These are phyloP conservation scores for Irpex sp. DNA, from an alignment of 1,284 basidiomycete genomes.

Conservation along the genomic window DNA sequence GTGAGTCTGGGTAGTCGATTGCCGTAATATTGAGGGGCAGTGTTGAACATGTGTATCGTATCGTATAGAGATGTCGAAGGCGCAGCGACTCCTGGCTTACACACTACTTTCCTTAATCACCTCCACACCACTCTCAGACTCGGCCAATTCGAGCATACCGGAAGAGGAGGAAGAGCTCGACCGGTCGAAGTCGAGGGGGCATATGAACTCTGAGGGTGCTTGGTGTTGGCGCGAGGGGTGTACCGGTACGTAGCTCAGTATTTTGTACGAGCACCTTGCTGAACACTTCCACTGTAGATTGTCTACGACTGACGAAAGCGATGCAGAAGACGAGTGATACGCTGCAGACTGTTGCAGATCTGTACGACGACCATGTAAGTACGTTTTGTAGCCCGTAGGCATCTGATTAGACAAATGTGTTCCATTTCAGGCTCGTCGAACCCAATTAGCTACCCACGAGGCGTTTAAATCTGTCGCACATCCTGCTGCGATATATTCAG, in stretches of 20 bases:
- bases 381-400: neutral
- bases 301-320: slow-evolving; percentile 72
- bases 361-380: slow-evolving; percentile 75
- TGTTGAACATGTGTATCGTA: too few relatives aligned
- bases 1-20: slow-evolving; percentile 35
- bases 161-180: slow-evolving; percentile 47
- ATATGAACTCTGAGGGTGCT: slow-evolving; percentile 69
- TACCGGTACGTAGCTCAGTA: slow-evolving; percentile 39
- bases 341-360: slow-evolving; percentile 69
- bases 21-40: too few relatives aligned
- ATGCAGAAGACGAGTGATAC: slow-evolving; percentile 76
- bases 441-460: slow-evolving; percentile 73
- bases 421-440: slow-evolving; percentile 55
- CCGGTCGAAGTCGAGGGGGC: slow-evolving; percentile 41
- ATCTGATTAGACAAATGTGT: too few relatives aligned
- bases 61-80: slow-evolving; percentile 64
- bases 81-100: slow-evolving; percentile 67
- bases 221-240: slow-evolving; percentile 86
- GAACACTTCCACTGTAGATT: slow-evolving; percentile 40
- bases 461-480: slow-evolving; percentile 71
- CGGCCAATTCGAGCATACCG: slow-evolving; percentile 40
- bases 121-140: slow-evolving; percentile 53
- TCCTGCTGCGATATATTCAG: slow-evolving; percentile 67
- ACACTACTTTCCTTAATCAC: slow-evolving; percentile 69
- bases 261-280: neutral